These are phyloP conservation scores for Yarrowia keelungensis DNA, from an alignment of 805 yeast species.

Conservation along the genomic window DNA sequence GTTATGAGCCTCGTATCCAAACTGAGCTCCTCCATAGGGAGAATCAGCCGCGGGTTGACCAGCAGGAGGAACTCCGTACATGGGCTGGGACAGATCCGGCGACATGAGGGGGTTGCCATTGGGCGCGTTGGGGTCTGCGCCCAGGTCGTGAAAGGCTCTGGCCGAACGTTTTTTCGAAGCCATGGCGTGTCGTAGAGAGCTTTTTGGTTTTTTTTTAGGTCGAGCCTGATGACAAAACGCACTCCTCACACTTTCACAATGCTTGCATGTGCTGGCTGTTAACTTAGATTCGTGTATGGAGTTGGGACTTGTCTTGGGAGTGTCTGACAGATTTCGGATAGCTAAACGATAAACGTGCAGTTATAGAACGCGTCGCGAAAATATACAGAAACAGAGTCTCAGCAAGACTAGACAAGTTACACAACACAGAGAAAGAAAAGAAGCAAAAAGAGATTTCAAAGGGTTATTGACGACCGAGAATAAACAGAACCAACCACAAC, in stretches of 20 bases:
- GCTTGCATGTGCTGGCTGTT: slow-evolving; percentile 29
- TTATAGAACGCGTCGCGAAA: slow-evolving; percentile 5
- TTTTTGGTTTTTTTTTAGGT: background rate
- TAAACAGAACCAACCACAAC: background rate
- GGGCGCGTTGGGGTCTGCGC: slow-evolving; percentile 24
- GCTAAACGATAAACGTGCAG: slow-evolving; percentile 1
- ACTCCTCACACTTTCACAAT: slow-evolving; percentile 1
- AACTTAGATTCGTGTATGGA: slow-evolving; percentile 20
- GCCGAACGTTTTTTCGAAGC: slow-evolving; percentile 35
- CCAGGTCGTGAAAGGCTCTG: slow-evolving; percentile 38
- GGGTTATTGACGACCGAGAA: background rate
- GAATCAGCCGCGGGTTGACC: slow-evolving; percentile 58
- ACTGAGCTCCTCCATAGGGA: slow-evolving; percentile 90
- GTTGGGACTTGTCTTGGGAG: no score
- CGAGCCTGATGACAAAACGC: slow-evolving; percentile 4
- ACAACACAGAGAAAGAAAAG: background rate
- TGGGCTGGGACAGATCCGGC: slow-evolving; percentile 61
- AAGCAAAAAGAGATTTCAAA: background rate
- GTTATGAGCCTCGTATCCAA: slow-evolving; percentile 72
- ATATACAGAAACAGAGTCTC: background rate
- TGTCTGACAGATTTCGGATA: background rate
- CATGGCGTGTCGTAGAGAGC: slow-evolving; percentile 20
- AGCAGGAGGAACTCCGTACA: slow-evolving; percentile 60
- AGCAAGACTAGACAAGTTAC: background rate
- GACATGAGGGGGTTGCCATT: slow-evolving; percentile 19